Conservation (phyloP, 2,329 filamentous ascomycete species). For the Trichoderma asperellum region DNA sequence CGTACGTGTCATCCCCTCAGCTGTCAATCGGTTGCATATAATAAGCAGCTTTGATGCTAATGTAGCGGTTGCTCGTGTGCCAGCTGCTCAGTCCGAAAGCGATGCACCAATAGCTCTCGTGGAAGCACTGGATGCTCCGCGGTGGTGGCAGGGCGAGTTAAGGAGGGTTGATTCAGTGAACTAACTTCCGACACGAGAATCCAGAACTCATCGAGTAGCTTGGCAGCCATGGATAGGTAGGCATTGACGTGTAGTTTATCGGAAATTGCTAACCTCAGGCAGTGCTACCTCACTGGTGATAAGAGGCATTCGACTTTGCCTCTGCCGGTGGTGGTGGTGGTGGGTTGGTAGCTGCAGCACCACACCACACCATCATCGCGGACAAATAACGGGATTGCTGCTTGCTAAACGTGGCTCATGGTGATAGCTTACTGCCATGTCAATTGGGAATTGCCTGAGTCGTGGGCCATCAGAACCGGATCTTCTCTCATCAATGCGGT, state of each 20-base stretch:
- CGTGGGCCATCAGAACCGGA: neutral
- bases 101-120: conserved; percentile 7
- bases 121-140: neutral
- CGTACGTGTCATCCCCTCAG: neutral
- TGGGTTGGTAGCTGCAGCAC: neutral
- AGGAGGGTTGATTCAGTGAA: neutral
- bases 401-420: conserved; percentile 15
- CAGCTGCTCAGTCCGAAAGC: neutral
- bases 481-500: neutral
- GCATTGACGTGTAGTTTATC: no score
- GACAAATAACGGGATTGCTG: neutral
- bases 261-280: neutral
- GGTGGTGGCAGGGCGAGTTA: neutral
- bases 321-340: conserved; percentile 4
- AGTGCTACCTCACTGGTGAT: neutral
- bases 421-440: neutral
- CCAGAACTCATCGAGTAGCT: neutral
- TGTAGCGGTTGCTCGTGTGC: neutral
- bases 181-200: neutral
- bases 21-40: neutral
- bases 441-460: neutral
- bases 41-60: neutral
- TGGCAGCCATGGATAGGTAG: neutral
- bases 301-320: neutral
- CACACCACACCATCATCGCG: conserved; percentile 10